Base-by-base conservation (phyloP, 2,329 filamentous ascomycete genomes). In the Keithomyces neogunnii region DNA sequence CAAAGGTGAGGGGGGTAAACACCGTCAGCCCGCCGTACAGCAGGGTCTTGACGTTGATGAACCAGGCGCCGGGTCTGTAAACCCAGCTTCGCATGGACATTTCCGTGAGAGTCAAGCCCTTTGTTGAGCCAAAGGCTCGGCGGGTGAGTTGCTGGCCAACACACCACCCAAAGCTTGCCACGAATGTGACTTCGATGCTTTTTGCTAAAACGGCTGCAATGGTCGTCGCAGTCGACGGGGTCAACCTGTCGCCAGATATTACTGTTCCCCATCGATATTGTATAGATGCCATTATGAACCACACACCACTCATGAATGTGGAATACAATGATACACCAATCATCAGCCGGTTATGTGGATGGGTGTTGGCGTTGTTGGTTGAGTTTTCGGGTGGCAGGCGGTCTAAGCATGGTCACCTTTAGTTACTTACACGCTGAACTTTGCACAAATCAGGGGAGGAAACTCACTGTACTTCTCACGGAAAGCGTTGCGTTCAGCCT, bases 1-100 rank as follows among this genome's bases (percentile, higher is more conserved):
- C n/a, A 11, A 92, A 64, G 0, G 84, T 80, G 2, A 89, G 60
- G 1, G 75, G 62, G 0, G 88, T 88, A 1, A 91, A 68, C 0
- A 87, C 57, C 0, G 84, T 85, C 1, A 79, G 56, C 0, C 74
- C 83, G 0, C 84, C 84, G 53, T 85, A 84, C 4, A 77, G 75
- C 1, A 90, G 69, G 3, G 78, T 79, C 55, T 84, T 75, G 66
- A 75, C 85, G 57, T 88, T 82, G 0, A 84, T 87, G 26, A 92
- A 71, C 55, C 92, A 72, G 0, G 81, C 85, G 0, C 88, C 88
- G 0, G 86, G 86, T 65, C 86, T 81, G 45, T 84, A 79, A 26
- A 85, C 77, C 88, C 87, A 92, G 43, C 78, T 78, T 45, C 87
- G 77, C 85, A 92, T 89, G 13, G 78, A 84, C 71, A 91, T 80